phyloP scores from a whole-genome alignment of 2,329 filamentous ascomycete species.

The Talaromyces sp. region DNA sequence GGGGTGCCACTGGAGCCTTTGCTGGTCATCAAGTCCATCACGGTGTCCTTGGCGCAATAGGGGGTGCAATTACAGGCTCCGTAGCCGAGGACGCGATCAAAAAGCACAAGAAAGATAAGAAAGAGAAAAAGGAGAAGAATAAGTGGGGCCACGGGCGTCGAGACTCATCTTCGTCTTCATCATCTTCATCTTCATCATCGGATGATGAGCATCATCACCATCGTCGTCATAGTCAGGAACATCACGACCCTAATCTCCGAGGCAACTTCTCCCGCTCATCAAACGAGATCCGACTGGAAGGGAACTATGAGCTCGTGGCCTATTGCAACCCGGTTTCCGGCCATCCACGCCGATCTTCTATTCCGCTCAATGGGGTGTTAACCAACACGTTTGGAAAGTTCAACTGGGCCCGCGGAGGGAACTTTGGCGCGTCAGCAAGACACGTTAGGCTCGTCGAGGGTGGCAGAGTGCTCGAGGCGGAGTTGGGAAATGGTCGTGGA shows the following conservation, averaged over 20 bases:
- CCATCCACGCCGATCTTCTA: constrained; percentile 23
- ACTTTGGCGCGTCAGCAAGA: constrained; percentile 30
- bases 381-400: constrained; percentile 33
- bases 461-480: constrained; percentile 29
- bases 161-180: not conserved
- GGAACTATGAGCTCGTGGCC: constrained; percentile 31
- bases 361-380: constrained; percentile 34
- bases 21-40: constrained; percentile 54
- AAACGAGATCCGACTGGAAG: constrained; percentile 29
- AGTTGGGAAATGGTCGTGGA: constrained; percentile 28
- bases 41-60: constrained; percentile 53
- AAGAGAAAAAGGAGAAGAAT: not conserved
- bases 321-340: constrained; percentile 28
- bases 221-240: not conserved
- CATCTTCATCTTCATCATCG: not conserved
- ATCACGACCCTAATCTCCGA: constrained; percentile 6
- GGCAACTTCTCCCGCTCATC: constrained; percentile 36
- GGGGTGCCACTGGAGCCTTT: constrained; percentile 53
- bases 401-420: constrained; percentile 30
- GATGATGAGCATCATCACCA: not conserved
- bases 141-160: constrained; percentile 5
- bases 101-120: constrained; percentile 4
- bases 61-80: constrained; percentile 52
- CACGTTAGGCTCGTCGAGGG: constrained; percentile 26
- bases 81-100: constrained; percentile 31